Evolutionary conservation across 306 rosid species (phyloP).

Genomic region (Gillenia trifoliata): DNA sequence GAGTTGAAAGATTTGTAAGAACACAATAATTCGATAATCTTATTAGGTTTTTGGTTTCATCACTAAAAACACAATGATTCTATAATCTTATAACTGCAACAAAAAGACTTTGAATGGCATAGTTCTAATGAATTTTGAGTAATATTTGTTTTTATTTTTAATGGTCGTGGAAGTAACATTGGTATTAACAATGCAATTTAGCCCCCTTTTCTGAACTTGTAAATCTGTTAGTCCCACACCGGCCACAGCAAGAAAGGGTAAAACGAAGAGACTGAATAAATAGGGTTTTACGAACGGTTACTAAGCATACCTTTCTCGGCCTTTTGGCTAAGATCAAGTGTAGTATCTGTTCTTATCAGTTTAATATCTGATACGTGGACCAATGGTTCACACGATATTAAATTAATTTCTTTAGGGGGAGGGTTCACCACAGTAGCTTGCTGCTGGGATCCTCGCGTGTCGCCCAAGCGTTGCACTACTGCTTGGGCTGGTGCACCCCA

Average conservation of each 20-base stretch:
- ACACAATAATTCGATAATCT: too few species aligned
- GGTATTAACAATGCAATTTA: neutral
- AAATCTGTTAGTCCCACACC: too few species aligned
- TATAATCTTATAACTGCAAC: neutral
- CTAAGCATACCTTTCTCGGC: neutral
- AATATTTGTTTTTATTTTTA: too few species aligned
- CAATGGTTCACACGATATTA: too few species aligned
- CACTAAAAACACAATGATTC: too few species aligned
- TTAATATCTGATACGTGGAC: neutral
- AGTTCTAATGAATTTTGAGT: neutral
- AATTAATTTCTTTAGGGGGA: neutral
- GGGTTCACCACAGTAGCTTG: accelerated
- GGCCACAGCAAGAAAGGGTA: too few species aligned
- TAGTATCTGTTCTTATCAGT: neutral
- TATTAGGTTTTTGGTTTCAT: too few species aligned
- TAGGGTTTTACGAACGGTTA: too few species aligned
- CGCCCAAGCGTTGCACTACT: neutral
- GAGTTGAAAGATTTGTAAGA: too few species aligned
- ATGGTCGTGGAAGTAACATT: neutral
- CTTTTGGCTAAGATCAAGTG: neutral
- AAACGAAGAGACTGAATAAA: too few species aligned
- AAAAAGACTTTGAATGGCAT: neutral
- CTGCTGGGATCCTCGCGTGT: neutral
- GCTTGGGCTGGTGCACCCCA: neutral
- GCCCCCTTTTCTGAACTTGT: neutral